Base-by-base conservation (phyloP, 2,329 filamentous ascomycete genomes). In the Waltergamsia citrina region DNA sequence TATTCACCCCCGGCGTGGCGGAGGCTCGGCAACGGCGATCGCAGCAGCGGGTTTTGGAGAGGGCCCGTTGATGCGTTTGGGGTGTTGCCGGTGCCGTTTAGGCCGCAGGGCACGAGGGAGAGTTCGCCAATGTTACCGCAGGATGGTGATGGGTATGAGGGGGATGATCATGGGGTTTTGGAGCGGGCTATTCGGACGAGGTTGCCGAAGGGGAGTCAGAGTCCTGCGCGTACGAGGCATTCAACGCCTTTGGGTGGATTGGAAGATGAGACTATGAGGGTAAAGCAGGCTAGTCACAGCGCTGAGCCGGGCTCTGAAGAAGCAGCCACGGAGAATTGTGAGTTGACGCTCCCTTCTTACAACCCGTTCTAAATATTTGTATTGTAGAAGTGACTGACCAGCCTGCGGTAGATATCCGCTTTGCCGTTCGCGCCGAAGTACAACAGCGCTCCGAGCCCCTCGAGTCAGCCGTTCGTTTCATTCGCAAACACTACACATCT, bases 371-470 rank as follows among this genome's bases (percentile, higher is more conserved):
- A n/a, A 5, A 5, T 16, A 4, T 9, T 7, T 19, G 7, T 43
- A 9, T 7, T 10, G 17, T 26, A 32, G 17, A 41, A 20, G 21
- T 36, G 23, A 32, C 15, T 23, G n/a, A n/a, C n/a, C n/a, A n/a
- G n/a, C n/a, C n/a, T n/a, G n/a, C n/a, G n/a, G n/a, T n/a, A 92
- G 86, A 90, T 59, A 85, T 94, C 48, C 84, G 87, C 43, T 88
- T 95, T 58, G 83, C 85, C 33, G 71, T 94, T 41, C 78, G 84
- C 47, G 84, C 87, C 40, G 87, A 94, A 63, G 83, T 93, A 20
- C 84, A 90, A 50, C 87, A 94, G 51, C 77, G 83, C 36, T 85
- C 81, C 30, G 85, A 90, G 50, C 85, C 85, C 11, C 82, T 94
- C 45, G 85, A 93, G 50, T 71, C 81, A 14, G 70, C 74, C 29